Percentiles rank a stretch among this genome's conserved stretches.
These are phyloP conservation scores for Aspergillus arachidicola DNA, from an alignment of 2,329 filamentous ascomycete genomes.

Conservation along the genomic window DNA sequence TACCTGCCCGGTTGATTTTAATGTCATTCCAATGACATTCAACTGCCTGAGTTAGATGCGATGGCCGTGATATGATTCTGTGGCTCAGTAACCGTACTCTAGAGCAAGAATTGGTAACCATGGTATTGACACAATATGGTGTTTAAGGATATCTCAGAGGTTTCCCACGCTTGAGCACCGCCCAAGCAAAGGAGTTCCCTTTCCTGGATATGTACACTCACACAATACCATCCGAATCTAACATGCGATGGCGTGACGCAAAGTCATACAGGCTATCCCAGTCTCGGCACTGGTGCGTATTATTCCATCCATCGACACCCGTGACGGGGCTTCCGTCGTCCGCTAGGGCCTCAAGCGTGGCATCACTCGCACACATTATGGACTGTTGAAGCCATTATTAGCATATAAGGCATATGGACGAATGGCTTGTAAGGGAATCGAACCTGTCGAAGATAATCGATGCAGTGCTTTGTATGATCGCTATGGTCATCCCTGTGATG, in stretches of 20 bases:
- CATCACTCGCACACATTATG: not conserved
- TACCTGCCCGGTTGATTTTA: not conserved
- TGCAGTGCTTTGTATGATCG: not conserved
- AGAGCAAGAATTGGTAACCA: not conserved
- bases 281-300: not conserved
- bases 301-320: not conserved
- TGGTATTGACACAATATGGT: not conserved
- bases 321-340: not conserved
- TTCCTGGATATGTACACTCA: not conserved
- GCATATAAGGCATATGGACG: no score
- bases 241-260: not conserved
- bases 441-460: slow-evolving; percentile 2
- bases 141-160: not conserved
- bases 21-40: not conserved
- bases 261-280: not conserved
- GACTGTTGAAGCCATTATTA: not conserved
- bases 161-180: not conserved
- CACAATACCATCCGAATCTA: not conserved
- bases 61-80: not conserved
- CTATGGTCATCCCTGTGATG: not conserved
- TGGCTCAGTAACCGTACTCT: not conserved
- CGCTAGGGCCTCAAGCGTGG: not conserved
- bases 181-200: not conserved
- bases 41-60: not conserved
- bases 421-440: not conserved